These are phyloP conservation scores for Huntiella decipiens DNA, from an alignment of 2,329 filamentous ascomycete species.

Conservation along the genomic window DNA sequence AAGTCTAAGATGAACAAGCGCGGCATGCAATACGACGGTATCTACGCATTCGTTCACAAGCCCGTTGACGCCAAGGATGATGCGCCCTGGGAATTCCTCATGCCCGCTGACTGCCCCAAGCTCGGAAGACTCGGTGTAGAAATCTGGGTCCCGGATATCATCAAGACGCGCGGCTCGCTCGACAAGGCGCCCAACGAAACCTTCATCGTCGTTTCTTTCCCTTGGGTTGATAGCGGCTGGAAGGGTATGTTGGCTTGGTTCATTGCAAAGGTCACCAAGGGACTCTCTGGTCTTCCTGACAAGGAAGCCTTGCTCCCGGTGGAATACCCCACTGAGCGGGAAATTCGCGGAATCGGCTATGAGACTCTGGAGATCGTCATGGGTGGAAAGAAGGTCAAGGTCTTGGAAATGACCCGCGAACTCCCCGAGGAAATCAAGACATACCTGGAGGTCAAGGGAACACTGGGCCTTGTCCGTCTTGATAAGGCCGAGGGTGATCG, in stretches of 20 bases:
- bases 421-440: slow-evolving; percentile 41
- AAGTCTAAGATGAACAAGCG: slow-evolving; percentile 43
- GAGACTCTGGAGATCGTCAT: slow-evolving; percentile 40
- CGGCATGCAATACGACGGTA: slow-evolving; percentile 61
- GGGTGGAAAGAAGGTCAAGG: slow-evolving; percentile 38
- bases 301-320: slow-evolving; percentile 49
- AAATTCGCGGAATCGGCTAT: slow-evolving; percentile 42
- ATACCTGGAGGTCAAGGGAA: slow-evolving; percentile 48
- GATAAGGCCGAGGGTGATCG: slow-evolving; percentile 20
- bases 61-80: slow-evolving; percentile 19
- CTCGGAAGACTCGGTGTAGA: slow-evolving; percentile 52
- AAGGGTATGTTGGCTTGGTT: slow-evolving; percentile 28
- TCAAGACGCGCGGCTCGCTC: slow-evolving; percentile 30
- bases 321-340: slow-evolving; percentile 34
- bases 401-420: slow-evolving; percentile 38
- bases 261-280: slow-evolving; percentile 32
- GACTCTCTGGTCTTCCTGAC: slow-evolving; percentile 32
- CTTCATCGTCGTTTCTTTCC: slow-evolving; percentile 49
- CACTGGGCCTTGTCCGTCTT: slow-evolving; percentile 49
- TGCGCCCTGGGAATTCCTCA: slow-evolving; percentile 10
- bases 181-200: slow-evolving; percentile 22
- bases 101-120: slow-evolving; percentile 5
- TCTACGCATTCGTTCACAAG: slow-evolving; percentile 64
- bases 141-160: slow-evolving; percentile 49
- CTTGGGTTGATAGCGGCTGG: slow-evolving; percentile 27